Evolutionary conservation across 768 basidiomycete species (phyloP), one percentile per base, ranked within the genome.

Genomic region (Naganishia randhawae): DNA sequence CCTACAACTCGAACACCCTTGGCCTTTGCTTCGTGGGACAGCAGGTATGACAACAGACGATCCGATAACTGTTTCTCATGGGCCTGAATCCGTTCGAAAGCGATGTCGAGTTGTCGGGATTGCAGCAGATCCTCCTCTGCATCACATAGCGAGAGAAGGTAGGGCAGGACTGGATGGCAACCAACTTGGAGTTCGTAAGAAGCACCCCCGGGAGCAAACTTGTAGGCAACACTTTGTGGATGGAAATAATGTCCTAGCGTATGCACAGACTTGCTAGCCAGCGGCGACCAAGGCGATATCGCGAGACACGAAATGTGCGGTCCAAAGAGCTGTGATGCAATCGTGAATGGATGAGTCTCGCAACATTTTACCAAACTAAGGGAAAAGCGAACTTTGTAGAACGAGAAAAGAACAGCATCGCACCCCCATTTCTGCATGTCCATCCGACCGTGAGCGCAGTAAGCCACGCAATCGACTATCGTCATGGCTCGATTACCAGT

Each of bases 361-460:
- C 5, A 8, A 42, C 22, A 45, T 17, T 52, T 22, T 22, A 29
- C 10, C 31, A 10, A 8, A 66, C 13, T 25, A 52, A 65, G 17
- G 1, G 27, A 39, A 37, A 39, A 61, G 48, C 76, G 13, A 53
- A 87, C 89, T 85, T 90, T 91, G 82, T 90, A 91, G 72, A 86
- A 84, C 0, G 88, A 85, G 76, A 89, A 86, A 61, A 85, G 85
- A 54, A 83, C 84, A 74, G 85, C 90, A 71, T 92, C 88, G 39
- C 89, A 82, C 63, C 89, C 89, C 90, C 89, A 91, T 54, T 84
- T 85, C 67, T 83, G 84, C 17, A 89, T 89, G 71, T 91, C 86
- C 33, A 91, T 85, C 65, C 81, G 78, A 16, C 88, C 82, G 74
- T 91, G 89, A 0, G 89, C 89, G 4, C 88, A 88, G 71, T 88